Base-by-base conservation (phyloP, 2,329 filamentous ascomycete genomes). In the Fusarium fujikuroi region DNA sequence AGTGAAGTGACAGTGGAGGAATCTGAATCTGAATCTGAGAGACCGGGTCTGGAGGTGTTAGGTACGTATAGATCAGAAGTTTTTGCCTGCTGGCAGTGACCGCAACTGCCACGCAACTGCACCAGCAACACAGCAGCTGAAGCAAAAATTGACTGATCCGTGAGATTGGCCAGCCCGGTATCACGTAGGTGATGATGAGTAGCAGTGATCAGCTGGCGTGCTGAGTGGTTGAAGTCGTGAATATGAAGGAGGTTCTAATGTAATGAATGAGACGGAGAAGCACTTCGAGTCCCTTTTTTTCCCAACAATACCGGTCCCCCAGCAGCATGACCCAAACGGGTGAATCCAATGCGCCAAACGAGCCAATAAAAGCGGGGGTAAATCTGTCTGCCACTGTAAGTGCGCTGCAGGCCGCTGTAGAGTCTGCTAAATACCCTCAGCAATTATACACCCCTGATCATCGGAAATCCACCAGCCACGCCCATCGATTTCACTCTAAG, bases 21-120 rank as follows among this genome's bases (percentile, higher is more conserved):
- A 71, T 70, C 63, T 63, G 67, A 70, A 70, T 71, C 40, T 63
- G 64, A 60, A 68, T 73, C 49, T 43, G 50, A 54, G 50, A 54
- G 50, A 54, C 50, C 19, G 32, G 63, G 25, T 59, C 23, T 49
- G 32, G 42, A 52, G 57, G 44, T 60, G 36, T 32, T 54, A 72
- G 71, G 76, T 77, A 77, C 74, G 74, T 77, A 77, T 77, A 77
- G 75, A 70, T 74, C 69, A 77, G 75, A 77, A 76, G 74, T 73
- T 77, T 77, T 75, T 69, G 68, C 66, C 72, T 61, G 62, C 54
- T 69, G 70, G 60, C 60, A 66, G 69, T 66, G 67, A 65, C 75
- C 66, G 75, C 59, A 75, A 64, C 59, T 76, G 66, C 63, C 60
- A 73, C 64, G 66, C 65, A 63, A 66, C 70, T 69, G 63, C 61